Percentiles rank a stretch among this genome's conserved stretches.
Evolutionary conservation across 176 grass and related monocot species (phyloP).

Genomic region (Aechmea fasciata): DNA sequence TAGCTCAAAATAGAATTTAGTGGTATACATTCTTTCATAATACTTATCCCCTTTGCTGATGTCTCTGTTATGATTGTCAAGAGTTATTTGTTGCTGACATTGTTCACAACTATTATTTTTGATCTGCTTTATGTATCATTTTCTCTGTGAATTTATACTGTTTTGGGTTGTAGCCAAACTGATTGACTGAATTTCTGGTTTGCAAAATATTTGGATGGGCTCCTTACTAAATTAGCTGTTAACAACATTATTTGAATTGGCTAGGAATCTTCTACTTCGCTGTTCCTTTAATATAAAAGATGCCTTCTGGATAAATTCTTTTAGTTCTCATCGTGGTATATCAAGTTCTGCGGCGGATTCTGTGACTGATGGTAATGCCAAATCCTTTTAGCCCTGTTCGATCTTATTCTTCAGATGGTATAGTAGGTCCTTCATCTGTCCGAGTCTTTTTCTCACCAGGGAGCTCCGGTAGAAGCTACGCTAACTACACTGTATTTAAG

Average conservation of each 20-base stretch:
- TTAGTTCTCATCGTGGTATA: slow-evolving; percentile 35
- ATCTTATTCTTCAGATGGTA: background rate
- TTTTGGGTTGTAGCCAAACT: too few species aligned
- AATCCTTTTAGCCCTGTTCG: slow-evolving; percentile 1
- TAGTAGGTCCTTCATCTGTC: slow-evolving; percentile 13
- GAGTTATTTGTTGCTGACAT: too few species aligned
- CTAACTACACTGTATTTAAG: slow-evolving; percentile 70
- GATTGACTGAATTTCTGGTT: too few species aligned
- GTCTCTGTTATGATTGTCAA: too few species aligned
- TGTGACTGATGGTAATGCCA: slow-evolving; percentile 25
- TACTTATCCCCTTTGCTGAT: too few species aligned
- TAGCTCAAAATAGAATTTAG: too few species aligned
- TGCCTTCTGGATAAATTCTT: slow-evolving; percentile 34
- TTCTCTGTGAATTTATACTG: too few species aligned
- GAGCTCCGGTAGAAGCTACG: slow-evolving; percentile 35
- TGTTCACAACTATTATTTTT: too few species aligned
- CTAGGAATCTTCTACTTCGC: slow-evolving; percentile 12
- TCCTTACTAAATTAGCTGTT: too few species aligned
- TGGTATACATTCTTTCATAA: too few species aligned
- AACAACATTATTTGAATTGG: background rate
- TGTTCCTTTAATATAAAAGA: slow-evolving; percentile 29
- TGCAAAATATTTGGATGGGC: too few species aligned
- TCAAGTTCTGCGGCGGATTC: slow-evolving; percentile 37
- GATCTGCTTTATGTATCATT: too few species aligned
- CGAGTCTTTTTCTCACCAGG: slow-evolving; percentile 16